These are phyloP conservation scores for Jatropha multifida DNA, from an alignment of 441 rosid species.

Conservation along the genomic window DNA sequence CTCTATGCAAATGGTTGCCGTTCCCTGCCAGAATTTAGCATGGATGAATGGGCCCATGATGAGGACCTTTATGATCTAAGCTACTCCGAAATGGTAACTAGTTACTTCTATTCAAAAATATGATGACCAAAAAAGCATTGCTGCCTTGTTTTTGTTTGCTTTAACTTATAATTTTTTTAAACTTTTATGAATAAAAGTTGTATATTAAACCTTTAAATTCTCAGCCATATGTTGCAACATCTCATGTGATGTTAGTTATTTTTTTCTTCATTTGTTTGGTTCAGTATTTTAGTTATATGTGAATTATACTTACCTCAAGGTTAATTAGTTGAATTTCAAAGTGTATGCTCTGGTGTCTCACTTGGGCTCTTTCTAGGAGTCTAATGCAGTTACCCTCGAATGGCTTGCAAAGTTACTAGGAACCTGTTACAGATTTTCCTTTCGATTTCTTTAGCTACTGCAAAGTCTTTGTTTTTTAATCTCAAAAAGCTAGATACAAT, in stretches of 20 bases:
- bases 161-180: not conserved
- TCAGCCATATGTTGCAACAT: slow-evolving; percentile 4
- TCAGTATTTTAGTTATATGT: not conserved
- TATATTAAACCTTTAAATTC: not conserved
- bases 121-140: not conserved
- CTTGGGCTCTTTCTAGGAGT: too few species aligned
- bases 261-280: not conserved
- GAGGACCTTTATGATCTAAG: slow-evolving; percentile 86
- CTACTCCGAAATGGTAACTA: slow-evolving; percentile 82
- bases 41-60: slow-evolving; percentile 91
- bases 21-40: slow-evolving; percentile 71
- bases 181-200: too few species aligned
- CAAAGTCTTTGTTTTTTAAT: too few species aligned
- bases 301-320: too few species aligned
- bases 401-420: too few species aligned
- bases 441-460: too few species aligned
- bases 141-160: not conserved
- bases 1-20: slow-evolving; percentile 86
- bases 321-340: too few species aligned
- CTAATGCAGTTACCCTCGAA: too few species aligned
- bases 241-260: not conserved
- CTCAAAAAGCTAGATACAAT: too few species aligned
- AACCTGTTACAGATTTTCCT: too few species aligned
- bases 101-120: not conserved
- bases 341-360: too few species aligned